Percentiles rank a stretch among this genome's conserved stretches.
phyloP scores from a whole-genome alignment of 2,329 filamentous ascomycete genomes.

The Penicillium sp. region DNA sequence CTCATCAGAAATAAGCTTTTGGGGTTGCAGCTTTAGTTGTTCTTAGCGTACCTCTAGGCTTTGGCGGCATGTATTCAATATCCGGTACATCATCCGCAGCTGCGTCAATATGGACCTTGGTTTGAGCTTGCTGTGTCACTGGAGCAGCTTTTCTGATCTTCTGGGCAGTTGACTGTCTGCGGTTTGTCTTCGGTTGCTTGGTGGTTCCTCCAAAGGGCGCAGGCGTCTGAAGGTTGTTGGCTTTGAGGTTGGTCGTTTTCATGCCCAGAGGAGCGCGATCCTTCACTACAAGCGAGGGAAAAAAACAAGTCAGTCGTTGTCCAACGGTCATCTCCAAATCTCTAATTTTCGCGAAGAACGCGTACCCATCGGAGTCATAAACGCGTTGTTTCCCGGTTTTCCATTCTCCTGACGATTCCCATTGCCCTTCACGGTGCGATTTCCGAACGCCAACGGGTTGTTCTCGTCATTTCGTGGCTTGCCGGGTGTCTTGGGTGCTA shows the following conservation, averaged over 20 bases:
- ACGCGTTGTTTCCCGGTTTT: conserved; percentile 61
- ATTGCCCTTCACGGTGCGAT: conserved; percentile 57
- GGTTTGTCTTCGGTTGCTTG: conserved; percentile 51
- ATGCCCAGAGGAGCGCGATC: conserved; percentile 80
- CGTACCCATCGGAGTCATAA: conserved; percentile 80
- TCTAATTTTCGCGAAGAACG: conserved; percentile 6
- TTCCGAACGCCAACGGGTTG: conserved; percentile 59
- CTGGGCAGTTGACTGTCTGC: conserved; percentile 60
- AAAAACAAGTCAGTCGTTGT: conserved; percentile 9
- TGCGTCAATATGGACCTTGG: conserved; percentile 48
- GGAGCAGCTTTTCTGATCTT: conserved; percentile 59
- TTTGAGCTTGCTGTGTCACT: conserved; percentile 46
- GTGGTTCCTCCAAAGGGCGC: conserved; percentile 61
- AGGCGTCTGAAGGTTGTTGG: conserved; percentile 64
- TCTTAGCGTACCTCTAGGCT: conserved; percentile 52
- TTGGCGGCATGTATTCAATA: conserved; percentile 86
- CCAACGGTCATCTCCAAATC: conserved; percentile 2
- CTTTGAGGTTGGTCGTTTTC: conserved; percentile 96
- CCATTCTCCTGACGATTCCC: conserved; percentile 59
- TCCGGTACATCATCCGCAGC: conserved; percentile 65
- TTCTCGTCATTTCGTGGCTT: conserved; percentile 89
- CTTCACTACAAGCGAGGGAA: conserved; percentile 51
- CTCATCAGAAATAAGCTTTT: conserved; percentile 40
- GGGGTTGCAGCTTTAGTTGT: conserved; percentile 13
- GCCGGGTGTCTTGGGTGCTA: conserved; percentile 75